These are phyloP conservation scores for Cucurbita ficifolia DNA, from an alignment of 306 rosid genomes.

Conservation along the genomic window DNA sequence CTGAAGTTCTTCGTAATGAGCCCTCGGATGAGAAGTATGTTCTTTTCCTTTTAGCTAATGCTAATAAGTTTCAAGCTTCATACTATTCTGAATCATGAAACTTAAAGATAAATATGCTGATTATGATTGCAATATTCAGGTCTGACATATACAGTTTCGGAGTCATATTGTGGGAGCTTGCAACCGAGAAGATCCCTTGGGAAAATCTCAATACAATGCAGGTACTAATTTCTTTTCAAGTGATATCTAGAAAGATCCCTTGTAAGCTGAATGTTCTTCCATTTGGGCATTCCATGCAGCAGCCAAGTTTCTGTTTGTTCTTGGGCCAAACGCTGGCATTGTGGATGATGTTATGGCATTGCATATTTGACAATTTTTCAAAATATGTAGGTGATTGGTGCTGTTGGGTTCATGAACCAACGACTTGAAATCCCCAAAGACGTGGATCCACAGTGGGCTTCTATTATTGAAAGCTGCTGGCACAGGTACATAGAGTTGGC, in stretches of 20 bases:
- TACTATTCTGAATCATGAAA: background rate
- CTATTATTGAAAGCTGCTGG: conserved; percentile 92
- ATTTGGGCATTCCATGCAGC: no score
- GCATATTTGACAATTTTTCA: background rate
- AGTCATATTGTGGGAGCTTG: conserved; percentile 96
- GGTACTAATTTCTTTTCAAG: conserved; percentile 28
- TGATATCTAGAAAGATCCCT: background rate
- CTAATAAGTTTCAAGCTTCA: background rate
- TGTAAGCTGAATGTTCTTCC: background rate
- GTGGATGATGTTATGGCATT: background rate
- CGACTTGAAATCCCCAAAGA: conserved; percentile 81
- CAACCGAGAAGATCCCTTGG: conserved; percentile 97
- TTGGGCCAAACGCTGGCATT: background rate
- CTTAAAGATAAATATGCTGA: background rate
- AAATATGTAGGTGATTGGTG: conserved; percentile 74
- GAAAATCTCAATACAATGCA: conserved; percentile 93
- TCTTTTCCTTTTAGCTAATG: background rate
- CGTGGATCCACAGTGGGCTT: conserved; percentile 72
- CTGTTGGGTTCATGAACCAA: conserved; percentile 98
- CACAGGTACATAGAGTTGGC: conserved; percentile 25
- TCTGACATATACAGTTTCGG: conserved; percentile 97
- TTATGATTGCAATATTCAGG: conserved; percentile 33
- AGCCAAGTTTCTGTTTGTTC: background rate
- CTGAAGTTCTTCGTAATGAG: conserved; percentile 97
- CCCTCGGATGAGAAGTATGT: conserved; percentile 93